Evolutionary conservation across 2,329 filamentous ascomycete species (phyloP), one percentile per base, ranked within the genome.

Genomic region (Neonectria ditissima): DNA sequence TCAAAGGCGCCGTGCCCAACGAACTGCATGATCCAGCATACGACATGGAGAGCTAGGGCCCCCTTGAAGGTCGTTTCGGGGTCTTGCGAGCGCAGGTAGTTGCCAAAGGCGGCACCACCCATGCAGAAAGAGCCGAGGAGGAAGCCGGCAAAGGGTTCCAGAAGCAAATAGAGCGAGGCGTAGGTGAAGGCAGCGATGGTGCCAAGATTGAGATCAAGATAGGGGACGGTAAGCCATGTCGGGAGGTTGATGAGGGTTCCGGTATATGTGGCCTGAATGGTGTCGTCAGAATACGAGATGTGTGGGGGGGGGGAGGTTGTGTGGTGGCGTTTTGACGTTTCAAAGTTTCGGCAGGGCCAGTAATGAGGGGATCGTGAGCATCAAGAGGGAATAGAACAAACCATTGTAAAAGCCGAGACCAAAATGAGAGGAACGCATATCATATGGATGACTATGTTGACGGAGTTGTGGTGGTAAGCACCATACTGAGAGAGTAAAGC

Each of bases 61-160:
- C 78, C 75, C 71, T 86, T 78, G 64, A 86, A 88, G 51, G 83
- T 84, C 16, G 77, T 71, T 30, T 80, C 79, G 5, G 84, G 77
- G 67, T 85, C 77, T 28, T 87, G 86, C 22, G 86, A 83, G 18
- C 92, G 88, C 53, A 96, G 83, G 71, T 93, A 87, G 78, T 97
- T 97, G 62, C 87, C 87, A 61, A 87, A 89, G 4, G 92, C 93
- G 10, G 93, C 91, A 58, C 87, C 89, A 20, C 82, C 91, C 45
- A 98, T 81, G 64, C 97, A 89, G 32, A 97, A 83, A 3, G 92
- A 87, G 6, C 92, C 89, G 44, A 97, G 82, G 28, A 92, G 81
- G 11, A 88, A 89, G 54, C 96, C 96, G 11, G 96, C 96, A 1
- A 98, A 93, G 1, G 96, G 96, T 76, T 99, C 96, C 74, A 99